Evolutionary conservation across 441 rosid species (phyloP).

Genomic region (Corymbia citriodora): DNA sequence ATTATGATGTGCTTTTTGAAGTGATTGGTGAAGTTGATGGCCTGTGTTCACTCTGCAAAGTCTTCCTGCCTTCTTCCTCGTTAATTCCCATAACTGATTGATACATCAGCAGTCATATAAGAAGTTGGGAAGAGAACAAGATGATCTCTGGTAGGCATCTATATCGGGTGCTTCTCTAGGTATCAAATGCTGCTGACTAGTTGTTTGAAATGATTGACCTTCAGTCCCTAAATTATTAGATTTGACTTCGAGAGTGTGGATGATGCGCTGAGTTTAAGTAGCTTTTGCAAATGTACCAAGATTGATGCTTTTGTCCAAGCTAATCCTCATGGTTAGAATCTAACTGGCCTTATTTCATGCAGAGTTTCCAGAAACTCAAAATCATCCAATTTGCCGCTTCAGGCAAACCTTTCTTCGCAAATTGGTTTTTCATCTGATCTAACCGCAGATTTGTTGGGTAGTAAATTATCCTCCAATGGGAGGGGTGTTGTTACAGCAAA

Average conservation of each 20-base stretch:
- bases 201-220: neutral
- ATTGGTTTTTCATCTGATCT: conserved; percentile 20
- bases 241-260: neutral
- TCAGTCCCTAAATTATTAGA: neutral
- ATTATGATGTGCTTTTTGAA: neutral
- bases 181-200: neutral
- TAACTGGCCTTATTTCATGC: neutral
- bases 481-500: conserved; percentile 35
- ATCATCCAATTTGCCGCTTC: conserved; percentile 28
- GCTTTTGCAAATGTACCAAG: neutral
- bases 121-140: neutral
- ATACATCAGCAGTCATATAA: neutral
- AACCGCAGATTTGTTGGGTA: conserved; percentile 10
- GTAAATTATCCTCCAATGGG: conserved; percentile 25
- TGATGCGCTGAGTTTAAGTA: neutral
- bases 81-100: neutral
- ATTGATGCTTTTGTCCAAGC: neutral
- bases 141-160: neutral
- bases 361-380: conserved; percentile 37
- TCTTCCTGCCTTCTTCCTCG: neutral
- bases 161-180: neutral
- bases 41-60: neutral
- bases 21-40: neutral
- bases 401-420: conserved; percentile 14
- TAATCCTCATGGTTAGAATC: neutral